phyloP scores from a whole-genome alignment of 2,329 filamentous ascomycete genomes.

The Pyrenochaeta sp. region DNA sequence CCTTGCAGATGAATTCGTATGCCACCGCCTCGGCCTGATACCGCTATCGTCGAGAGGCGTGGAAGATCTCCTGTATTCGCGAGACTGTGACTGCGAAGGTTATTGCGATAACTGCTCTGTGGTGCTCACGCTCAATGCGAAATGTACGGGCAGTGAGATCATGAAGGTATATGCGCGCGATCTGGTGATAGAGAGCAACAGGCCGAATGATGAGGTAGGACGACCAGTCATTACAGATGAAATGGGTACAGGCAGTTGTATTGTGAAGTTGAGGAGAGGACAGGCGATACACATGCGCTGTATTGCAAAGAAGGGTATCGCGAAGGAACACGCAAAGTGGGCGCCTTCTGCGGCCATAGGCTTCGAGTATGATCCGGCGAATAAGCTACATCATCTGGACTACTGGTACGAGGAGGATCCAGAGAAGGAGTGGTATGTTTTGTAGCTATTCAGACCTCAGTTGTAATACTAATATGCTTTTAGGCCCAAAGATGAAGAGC shows the following conservation, averaged over 20 bases:
- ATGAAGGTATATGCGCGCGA: conserved; percentile 96
- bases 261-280: conserved; percentile 87
- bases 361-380: conserved; percentile 98
- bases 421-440: conserved; percentile 80
- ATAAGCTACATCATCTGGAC: conserved; percentile 90
- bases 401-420: conserved; percentile 95
- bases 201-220: conserved; percentile 78
- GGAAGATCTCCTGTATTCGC: conserved; percentile 82
- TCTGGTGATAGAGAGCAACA: conserved; percentile 74
- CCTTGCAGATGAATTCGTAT: conserved; percentile 93
- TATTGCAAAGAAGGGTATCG: conserved; percentile 97
- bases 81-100: conserved; percentile 96
- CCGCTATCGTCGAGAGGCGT: conserved; percentile 86
- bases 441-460: neutral
- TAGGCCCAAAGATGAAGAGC: conserved; percentile 85
- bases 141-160: conserved; percentile 83
- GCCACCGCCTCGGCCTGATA: conserved; percentile 88
- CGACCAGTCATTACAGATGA: conserved; percentile 84
- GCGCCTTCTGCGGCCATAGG: conserved; percentile 89
- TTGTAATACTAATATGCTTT: conserved; percentile 1
- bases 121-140: conserved; percentile 81
- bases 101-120: conserved; percentile 94
- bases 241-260: conserved; percentile 81
- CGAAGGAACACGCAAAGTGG: conserved; percentile 99
- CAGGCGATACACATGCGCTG: conserved; percentile 92